Base-by-base conservation (phyloP, 352 stramenopile species). In the Pythium scleroteichum region DNA sequence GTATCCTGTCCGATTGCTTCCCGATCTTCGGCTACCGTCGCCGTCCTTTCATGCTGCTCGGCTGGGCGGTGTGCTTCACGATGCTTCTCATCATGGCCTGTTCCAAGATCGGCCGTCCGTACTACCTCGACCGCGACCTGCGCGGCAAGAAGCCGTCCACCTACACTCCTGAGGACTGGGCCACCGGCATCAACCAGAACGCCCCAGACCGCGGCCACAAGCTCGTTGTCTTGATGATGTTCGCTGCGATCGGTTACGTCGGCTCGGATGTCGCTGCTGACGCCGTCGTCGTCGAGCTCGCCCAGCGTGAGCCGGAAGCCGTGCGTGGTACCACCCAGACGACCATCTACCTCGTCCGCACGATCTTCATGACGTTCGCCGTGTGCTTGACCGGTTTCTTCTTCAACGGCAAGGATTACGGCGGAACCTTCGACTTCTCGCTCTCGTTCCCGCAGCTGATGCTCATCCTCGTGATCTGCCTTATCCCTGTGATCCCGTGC, bases 261-360 rank as follows among this genome's bases (percentile, higher is more conserved):
- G 72, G 78, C 12, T 63, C 76, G 0, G 78, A 82, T 29, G 75
- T 82, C 42, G 78, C 69, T 20, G 71, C 78, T 4, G 78, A 85
- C 47, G 78, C 60, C 61, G 67, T 84, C 14, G 75, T 88, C 13
- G 76, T 85, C n/a, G 75, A 88, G 35, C 65, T 83, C 3, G 78
- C 78, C 4, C 78, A 88, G 44, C 73, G 78, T 9, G 78, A 87
- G 46, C 75, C 75, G 7, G 17, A 71, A 20, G 69, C 67, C 2
- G 76, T 78, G 41, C 78, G 78, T 35, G 78, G 78, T 44, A 79
- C 72, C 41, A 86, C 73, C 0, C 78, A 88, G 48, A 82, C 79
- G 9, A 66, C 51, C 26, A 81, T 88, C 50, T 88, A 86, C 61
- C 59, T 59, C 6, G 57, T 78, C 1, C 76, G 74, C 0, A 58